These are phyloP conservation scores for Beauveria rudraprayagi DNA, from an alignment of 2,329 filamentous ascomycete genomes.

Conservation along the genomic window DNA sequence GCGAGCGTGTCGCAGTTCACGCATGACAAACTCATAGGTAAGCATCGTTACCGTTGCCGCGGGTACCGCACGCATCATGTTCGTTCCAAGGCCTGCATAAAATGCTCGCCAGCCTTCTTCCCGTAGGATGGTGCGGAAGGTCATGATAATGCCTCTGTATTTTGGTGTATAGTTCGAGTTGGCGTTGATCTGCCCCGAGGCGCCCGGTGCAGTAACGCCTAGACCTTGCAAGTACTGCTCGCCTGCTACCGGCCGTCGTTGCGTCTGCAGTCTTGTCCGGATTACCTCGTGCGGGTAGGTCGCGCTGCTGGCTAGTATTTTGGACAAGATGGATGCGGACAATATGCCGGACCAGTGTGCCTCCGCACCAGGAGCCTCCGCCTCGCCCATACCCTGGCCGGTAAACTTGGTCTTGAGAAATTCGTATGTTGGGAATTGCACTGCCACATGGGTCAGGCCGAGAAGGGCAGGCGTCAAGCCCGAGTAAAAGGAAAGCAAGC, in stretches of 20 bases:
- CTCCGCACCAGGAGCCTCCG: constrained; percentile 30
- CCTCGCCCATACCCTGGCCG: constrained; percentile 75
- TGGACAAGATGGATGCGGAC: constrained; percentile 84
- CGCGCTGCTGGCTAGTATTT: constrained; percentile 85
- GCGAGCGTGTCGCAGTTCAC: constrained; percentile 38
- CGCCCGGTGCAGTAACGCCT: constrained; percentile 33
- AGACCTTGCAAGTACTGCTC: constrained; percentile 44
- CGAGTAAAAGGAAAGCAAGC: constrained; percentile 86
- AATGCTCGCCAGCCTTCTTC: constrained; percentile 97
- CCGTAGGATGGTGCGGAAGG: constrained; percentile 72
- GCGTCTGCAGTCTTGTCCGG: constrained; percentile 86
- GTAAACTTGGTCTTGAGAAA: constrained; percentile 87
- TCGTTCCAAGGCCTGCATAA: constrained; percentile 94
- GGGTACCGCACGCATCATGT: constrained; percentile 92
- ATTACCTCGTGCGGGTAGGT: constrained; percentile 98
- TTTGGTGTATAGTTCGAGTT: constrained; percentile 35
- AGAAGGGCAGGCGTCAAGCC: constrained; percentile 87
- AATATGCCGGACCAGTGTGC: constrained; percentile 78
- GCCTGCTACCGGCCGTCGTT: constrained; percentile 62
- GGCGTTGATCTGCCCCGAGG: constrained; percentile 23
- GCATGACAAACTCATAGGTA: constrained; percentile 78
- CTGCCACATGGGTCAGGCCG: constrained; percentile 88
- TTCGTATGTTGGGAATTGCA: constrained; percentile 95
- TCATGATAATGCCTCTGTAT: constrained; percentile 74
- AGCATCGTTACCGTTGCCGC: constrained; percentile 96